These are phyloP conservation scores for Saraca asoca DNA, from an alignment of 331 rosid genomes.

Conservation along the genomic window DNA sequence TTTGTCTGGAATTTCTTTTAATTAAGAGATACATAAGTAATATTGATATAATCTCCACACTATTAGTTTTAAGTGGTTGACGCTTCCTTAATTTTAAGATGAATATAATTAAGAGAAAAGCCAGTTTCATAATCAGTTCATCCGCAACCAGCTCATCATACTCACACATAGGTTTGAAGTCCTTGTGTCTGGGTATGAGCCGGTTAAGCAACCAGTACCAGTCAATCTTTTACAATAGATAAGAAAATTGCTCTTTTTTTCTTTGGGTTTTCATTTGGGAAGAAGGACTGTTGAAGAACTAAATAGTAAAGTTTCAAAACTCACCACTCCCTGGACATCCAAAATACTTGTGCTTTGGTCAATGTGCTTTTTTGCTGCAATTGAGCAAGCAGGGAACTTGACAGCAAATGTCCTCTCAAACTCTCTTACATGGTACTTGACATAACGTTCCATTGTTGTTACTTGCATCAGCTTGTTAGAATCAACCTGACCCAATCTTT, in stretches of 20 bases:
- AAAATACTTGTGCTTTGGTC: constrained; percentile 95
- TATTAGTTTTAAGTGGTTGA: constrained; percentile 11
- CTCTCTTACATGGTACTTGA: constrained; percentile 81
- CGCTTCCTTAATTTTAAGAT: constrained; percentile 1
- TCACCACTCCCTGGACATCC: constrained; percentile 97
- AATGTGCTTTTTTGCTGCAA: constrained; percentile 85
- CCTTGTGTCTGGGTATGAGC: too few relatives aligned
- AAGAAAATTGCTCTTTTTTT: not conserved
- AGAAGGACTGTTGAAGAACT: not conserved
- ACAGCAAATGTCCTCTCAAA: constrained; percentile 76
- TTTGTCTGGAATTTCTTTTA: constrained; percentile 6
- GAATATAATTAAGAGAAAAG: not conserved
- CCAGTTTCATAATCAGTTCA: too few relatives aligned
- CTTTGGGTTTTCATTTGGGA: not conserved
- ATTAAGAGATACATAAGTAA: not conserved
- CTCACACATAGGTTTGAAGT: too few relatives aligned
- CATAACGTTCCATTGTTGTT: constrained; percentile 85
- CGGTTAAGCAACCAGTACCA: too few relatives aligned
- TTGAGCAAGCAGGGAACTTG: constrained; percentile 86
- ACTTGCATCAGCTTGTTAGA: constrained; percentile 79
- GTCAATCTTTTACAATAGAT: too few relatives aligned
- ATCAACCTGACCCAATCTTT: constrained; percentile 84
- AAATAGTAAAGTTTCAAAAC: constrained; percentile 9
- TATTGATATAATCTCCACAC: constrained; percentile 12
- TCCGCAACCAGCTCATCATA: too few relatives aligned